These are phyloP conservation scores for Aspergillus puulaauensis DNA, from an alignment of 2,329 filamentous ascomycete genomes.

Conservation along the genomic window DNA sequence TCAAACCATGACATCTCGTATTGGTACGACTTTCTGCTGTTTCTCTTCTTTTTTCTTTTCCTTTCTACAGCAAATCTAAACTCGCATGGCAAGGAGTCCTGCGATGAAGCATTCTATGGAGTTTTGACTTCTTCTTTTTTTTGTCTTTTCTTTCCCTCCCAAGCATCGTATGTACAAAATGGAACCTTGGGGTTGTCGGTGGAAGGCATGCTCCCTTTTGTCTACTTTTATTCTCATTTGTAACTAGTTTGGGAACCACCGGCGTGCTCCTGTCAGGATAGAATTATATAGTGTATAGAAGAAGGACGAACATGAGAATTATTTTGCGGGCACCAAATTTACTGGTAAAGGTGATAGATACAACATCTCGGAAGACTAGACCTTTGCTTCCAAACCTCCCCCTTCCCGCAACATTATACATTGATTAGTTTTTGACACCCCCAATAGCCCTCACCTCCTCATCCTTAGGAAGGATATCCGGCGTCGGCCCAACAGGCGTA, in stretches of 20 bases:
- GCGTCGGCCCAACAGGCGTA: constrained; percentile 80
- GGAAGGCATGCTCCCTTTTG: background rate
- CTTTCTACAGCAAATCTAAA: constrained; percentile 15
- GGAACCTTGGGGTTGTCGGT: constrained; percentile 3
- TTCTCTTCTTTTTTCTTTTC: background rate
- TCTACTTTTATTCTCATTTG: constrained; percentile 8
- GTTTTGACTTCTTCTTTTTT: constrained; percentile 20
- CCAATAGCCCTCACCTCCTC: constrained; percentile 64
- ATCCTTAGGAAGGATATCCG: constrained; percentile 73
- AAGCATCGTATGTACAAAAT: constrained; percentile 15
- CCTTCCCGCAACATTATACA: background rate
- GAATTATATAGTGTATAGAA: constrained; percentile 16
- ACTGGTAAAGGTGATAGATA: background rate
- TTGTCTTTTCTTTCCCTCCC: constrained; percentile 13
- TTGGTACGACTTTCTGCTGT: constrained; percentile 6
- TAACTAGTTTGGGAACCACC: constrained; percentile 15
- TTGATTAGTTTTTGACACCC: background rate
- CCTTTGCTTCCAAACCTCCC: background rate
- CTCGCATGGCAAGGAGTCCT: constrained; percentile 36
- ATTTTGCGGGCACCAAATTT: background rate
- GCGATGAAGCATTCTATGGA: constrained; percentile 27
- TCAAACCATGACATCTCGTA: background rate
- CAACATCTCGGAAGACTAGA: background rate
- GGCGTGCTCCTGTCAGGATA: constrained; percentile 1
- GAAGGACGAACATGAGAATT: constrained; percentile 8